Percentiles rank a stretch among this genome's conserved stretches.
Evolutionary conservation across 768 basidiomycete species (phyloP).

Genomic region (Lactifluus rugatus): DNA sequence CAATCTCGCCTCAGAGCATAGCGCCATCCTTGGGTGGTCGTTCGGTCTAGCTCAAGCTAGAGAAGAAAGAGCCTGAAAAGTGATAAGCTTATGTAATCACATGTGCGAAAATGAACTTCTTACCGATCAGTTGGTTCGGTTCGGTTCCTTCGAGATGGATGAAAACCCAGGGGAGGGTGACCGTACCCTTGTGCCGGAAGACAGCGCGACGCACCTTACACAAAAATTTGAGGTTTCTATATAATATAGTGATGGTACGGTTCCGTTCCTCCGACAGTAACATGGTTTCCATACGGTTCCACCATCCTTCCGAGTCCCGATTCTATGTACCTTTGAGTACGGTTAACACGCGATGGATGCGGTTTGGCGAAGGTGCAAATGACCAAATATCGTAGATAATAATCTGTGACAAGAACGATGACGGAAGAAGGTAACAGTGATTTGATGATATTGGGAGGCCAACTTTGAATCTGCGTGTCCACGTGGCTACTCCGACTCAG

Average conservation of each 20-base stretch:
- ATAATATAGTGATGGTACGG: constrained; percentile 75
- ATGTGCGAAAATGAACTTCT: constrained; percentile 30
- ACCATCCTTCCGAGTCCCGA: constrained; percentile 66
- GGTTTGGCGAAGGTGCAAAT: constrained; percentile 76
- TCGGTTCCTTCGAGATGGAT: constrained; percentile 92
- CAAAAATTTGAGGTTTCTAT: constrained; percentile 62
- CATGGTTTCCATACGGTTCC: constrained; percentile 71
- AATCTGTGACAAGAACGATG: constrained; percentile 81
- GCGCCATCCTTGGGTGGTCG: constrained; percentile 88
- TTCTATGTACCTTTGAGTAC: constrained; percentile 89
- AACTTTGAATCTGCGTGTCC: constrained; percentile 89
- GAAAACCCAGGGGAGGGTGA: constrained; percentile 90
- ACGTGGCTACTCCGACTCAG: too few relatives aligned
- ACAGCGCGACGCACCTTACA: constrained; percentile 57
- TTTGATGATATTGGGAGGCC: constrained; percentile 89
- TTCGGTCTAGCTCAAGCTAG: too few relatives aligned
- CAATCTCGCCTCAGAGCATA: constrained; percentile 86
- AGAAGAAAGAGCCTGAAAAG: too few relatives aligned
- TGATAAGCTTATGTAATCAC: background rate
- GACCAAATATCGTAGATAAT: constrained; percentile 91
- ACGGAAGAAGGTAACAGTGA: constrained; percentile 78
- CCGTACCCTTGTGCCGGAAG: constrained; percentile 86
- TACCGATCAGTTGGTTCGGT: too few relatives aligned
- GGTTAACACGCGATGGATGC: constrained; percentile 66
- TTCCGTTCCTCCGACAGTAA: constrained; percentile 88